Evolutionary conservation across 192 early-diverging fungal genomes (phyloP).

Genomic region (Geranomyces variabilis): DNA sequence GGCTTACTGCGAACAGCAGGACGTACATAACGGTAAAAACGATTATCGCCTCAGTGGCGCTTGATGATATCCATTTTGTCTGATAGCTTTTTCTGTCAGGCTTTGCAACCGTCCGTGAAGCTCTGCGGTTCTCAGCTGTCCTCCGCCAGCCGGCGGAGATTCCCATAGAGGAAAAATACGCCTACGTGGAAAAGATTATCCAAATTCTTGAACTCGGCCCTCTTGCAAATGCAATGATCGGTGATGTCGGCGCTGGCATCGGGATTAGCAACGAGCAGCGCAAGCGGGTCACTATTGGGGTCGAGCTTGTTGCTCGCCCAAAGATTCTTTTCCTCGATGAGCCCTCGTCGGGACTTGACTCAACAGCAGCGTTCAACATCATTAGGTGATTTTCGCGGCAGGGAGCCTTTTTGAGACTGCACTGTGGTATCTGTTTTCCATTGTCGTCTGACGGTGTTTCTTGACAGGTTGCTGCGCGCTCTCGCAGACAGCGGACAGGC

Average conservation of each 20-base stretch:
- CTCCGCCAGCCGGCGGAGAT: slow-evolving; percentile 58
- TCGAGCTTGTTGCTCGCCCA: slow-evolving; percentile 83
- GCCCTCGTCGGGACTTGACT: slow-evolving; percentile 80
- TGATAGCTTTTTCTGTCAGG: too few species aligned
- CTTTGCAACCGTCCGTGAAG: slow-evolving; percentile 70
- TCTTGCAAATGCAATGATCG: slow-evolving; percentile 75
- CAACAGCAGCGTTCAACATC: slow-evolving; percentile 72
- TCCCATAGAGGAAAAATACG: slow-evolving; percentile 67
- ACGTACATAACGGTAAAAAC: slow-evolving; percentile 21
- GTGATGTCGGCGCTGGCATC: slow-evolving; percentile 69
- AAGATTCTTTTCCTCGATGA: slow-evolving; percentile 84
- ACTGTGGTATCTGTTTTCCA: too few species aligned
- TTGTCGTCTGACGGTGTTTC: too few species aligned
- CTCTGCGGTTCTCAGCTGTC: slow-evolving; percentile 67
- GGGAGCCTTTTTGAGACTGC: too few species aligned
- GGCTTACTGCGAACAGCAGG: slow-evolving; percentile 83
- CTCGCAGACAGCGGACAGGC: slow-evolving; percentile 69
- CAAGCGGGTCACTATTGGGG: slow-evolving; percentile 85
- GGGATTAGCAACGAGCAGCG: slow-evolving; percentile 86
- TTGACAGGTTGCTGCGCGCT: slow-evolving; percentile 59
- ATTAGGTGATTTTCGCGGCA: too few species aligned
- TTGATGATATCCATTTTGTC: too few species aligned
- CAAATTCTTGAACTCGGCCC: slow-evolving; percentile 72
- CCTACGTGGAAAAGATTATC: slow-evolving; percentile 79
- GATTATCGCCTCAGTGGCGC: too few species aligned